phyloP scores from a whole-genome alignment of 1,139 yeast species.

The Nakaseomyces glabratus region DNA sequence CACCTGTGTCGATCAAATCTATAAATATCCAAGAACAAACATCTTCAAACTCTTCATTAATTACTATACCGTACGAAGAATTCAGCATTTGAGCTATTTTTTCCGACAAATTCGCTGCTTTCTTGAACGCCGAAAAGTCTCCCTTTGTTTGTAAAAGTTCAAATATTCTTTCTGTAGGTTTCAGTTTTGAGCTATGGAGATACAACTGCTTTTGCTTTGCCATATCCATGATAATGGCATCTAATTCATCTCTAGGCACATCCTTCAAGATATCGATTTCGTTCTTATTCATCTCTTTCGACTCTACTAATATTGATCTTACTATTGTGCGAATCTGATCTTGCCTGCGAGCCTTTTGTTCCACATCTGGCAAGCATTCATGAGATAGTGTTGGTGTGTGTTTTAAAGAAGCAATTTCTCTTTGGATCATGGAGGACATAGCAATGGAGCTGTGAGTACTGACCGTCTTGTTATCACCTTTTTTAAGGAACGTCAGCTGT shows the following conservation, averaged over 20 bases:
- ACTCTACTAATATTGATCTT: slow-evolving; percentile 26
- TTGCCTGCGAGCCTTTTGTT: slow-evolving; percentile 12
- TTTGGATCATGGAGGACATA: slow-evolving; percentile 31
- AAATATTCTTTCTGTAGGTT: slow-evolving; percentile 19
- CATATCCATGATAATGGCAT: slow-evolving; percentile 28
- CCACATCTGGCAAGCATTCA: neutral
- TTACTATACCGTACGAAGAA: slow-evolving; percentile 21
- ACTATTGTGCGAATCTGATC: slow-evolving; percentile 24
- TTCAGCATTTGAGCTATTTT: slow-evolving; percentile 18
- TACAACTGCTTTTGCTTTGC: slow-evolving; percentile 28
- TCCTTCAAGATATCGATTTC: slow-evolving; percentile 20
- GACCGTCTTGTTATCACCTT: slow-evolving; percentile 8
- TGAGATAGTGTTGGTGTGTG: slow-evolving; percentile 16
- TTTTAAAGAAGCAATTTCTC: slow-evolving; percentile 25
- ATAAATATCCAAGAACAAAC: slow-evolving; percentile 22
- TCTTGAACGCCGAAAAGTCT: slow-evolving; percentile 15
- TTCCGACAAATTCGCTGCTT: slow-evolving; percentile 13
- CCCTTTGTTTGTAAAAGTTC: slow-evolving; percentile 24
- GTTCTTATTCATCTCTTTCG: slow-evolving; percentile 17
- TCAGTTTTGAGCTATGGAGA: slow-evolving; percentile 25
- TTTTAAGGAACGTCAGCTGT: slow-evolving; percentile 20
- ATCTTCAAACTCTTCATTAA: slow-evolving; percentile 26
- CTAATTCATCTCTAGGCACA: slow-evolving; percentile 23
- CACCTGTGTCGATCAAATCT: slow-evolving; percentile 19
- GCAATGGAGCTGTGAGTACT: slow-evolving; percentile 18